Base-by-base conservation (phyloP, 768 basidiomycete genomes). In the Lactarius sanguifluus region DNA sequence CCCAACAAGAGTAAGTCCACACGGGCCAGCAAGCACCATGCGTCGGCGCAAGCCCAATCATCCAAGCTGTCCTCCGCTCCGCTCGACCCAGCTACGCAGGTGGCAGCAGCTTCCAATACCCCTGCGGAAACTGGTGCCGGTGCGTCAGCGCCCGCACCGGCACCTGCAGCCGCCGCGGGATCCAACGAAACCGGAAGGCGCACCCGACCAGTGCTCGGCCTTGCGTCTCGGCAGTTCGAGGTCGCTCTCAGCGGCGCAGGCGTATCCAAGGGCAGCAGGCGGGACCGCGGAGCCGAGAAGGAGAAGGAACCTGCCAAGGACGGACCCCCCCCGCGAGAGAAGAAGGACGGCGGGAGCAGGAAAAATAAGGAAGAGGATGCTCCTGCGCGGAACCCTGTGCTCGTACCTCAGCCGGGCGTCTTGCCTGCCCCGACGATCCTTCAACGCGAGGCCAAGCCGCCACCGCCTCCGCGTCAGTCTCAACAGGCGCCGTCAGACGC, bases 151-250 rank as follows among this genome's bases (percentile, higher is more conserved):
- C 41, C 62, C 7, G 52, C 66, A 20, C 32, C 70, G 2, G 36
- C 70, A 1, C 25, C 75, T 3, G 43, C 68, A 0, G 65, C 78
- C 9, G 65, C 78, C 10, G 61, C 72, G 15, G 47, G 47, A 50
- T 57, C 79, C 2, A 81, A 84, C 28, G 81, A 85, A 38, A 69
- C 75, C 18, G 56, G 57, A 15, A 65, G 61, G 32, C 52, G 68
- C 12, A 0, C 55, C 5, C 83, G 89, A 7, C 87, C 88, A 1
- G 79, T 88, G 12, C 76, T 91, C 38, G 88, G 88, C 0, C 73
- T 88, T 9, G 86, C 81, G 0, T 85, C 85, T 3, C 81, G 89
- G 15, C 87, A 90, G 16, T 87, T 92, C 61, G 89, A 90, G 70
- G 89, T 85, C 8, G 90, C 90, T 9, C 75, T 92, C 34, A 90